These are phyloP conservation scores for Pseudonectria buxi DNA, from an alignment of 2,329 filamentous ascomycete species.

Conservation along the genomic window DNA sequence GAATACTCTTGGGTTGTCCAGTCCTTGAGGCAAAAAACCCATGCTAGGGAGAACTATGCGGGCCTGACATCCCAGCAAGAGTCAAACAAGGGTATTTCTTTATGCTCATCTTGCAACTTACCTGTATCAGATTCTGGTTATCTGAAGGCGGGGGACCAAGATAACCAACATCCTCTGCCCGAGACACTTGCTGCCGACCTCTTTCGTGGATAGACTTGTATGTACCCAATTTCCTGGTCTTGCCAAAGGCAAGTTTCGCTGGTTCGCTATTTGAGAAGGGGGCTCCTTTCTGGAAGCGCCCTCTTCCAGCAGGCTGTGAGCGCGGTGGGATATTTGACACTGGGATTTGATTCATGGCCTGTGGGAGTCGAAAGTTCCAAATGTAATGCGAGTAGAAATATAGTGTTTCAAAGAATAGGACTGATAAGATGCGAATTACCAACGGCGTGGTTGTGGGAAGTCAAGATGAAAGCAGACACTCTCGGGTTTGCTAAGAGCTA, in stretches of 20 bases:
- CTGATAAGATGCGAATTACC: too few relatives aligned
- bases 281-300: neutral
- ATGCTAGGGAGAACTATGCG: constrained; percentile 24
- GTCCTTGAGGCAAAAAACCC: constrained; percentile 17
- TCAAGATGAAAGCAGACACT: too few relatives aligned
- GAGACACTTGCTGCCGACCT: constrained; percentile 9
- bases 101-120: constrained; percentile 4
- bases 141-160: constrained; percentile 18
- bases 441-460: too few relatives aligned
- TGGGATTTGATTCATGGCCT: too few relatives aligned
- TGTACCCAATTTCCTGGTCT: constrained; percentile 10
- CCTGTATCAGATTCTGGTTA: constrained; percentile 16
- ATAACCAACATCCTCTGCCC: constrained; percentile 15
- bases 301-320: constrained; percentile 1
- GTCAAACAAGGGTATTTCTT: neutral
- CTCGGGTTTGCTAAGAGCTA: too few relatives aligned
- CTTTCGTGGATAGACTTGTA: constrained; percentile 18
- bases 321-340: too few relatives aligned
- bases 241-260: constrained; percentile 5
- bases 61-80: constrained; percentile 15
- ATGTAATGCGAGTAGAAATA: too few relatives aligned
- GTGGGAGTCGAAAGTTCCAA: too few relatives aligned
- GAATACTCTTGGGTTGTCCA: constrained; percentile 18
- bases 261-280: neutral
- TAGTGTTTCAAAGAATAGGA: too few relatives aligned